phyloP scores from a whole-genome alignment of 2,329 filamentous ascomycete genomes.

The Thelonectria rubi region DNA sequence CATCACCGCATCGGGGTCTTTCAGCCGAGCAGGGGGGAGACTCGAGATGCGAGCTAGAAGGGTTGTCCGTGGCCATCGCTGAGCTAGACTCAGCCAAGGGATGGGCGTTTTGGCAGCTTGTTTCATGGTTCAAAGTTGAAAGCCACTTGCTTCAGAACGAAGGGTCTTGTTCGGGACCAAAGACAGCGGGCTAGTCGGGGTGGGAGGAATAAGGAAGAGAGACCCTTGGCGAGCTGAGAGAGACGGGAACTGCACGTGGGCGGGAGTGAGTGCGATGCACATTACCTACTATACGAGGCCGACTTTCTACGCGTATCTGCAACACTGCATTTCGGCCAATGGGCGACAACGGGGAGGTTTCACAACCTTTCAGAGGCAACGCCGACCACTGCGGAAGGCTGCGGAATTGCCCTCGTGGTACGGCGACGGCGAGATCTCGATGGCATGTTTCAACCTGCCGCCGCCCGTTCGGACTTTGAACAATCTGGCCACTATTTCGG shows the following conservation, averaged over 20 bases:
- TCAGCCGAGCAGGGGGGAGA: conserved; percentile 39
- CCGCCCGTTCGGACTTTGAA: conserved; percentile 21
- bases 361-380: too few species aligned
- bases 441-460: too few species aligned
- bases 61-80: not conserved
- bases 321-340: too few species aligned
- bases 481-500: conserved; percentile 29
- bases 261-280: too few species aligned
- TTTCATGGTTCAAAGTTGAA: not conserved
- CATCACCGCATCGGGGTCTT: conserved; percentile 20
- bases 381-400: too few species aligned
- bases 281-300: too few species aligned
- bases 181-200: not conserved
- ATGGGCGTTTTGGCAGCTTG: not conserved
- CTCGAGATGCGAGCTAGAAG: conserved; percentile 25
- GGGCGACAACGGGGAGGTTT: too few species aligned
- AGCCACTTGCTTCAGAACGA: not conserved
- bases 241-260: not conserved
- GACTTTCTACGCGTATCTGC: too few species aligned
- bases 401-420: too few species aligned
- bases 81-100: conserved; percentile 13
- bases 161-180: not conserved
- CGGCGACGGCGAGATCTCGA: too few species aligned
- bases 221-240: not conserved
- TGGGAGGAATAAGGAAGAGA: conserved; percentile 10